Evolutionary conservation across 2,329 filamentous ascomycete species (phyloP), one percentile per base, ranked within the genome.

Genomic region (Xylariales sp.): DNA sequence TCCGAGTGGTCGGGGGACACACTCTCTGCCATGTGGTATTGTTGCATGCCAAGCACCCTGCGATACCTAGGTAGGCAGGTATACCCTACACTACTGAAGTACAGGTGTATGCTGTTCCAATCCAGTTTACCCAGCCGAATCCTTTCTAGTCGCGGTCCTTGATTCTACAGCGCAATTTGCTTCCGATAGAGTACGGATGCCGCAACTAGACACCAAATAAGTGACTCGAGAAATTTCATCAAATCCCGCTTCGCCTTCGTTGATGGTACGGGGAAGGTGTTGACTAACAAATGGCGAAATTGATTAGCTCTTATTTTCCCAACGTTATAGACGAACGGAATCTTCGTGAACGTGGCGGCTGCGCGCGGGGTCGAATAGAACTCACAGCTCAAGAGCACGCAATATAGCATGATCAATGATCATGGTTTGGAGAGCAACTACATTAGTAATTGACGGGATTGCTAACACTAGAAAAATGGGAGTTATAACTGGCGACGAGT

Each of bases 401-500:
- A 69, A 69, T 69, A 67, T 69, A 69, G 56, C 67, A 69, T 58
- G 50, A 64, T 64, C 61, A 41, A 62, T 49, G 34, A 45, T 48
- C 49, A 43, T 63, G 64, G 41, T 43, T 67, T 60, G 60, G 60
- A 60, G 60, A 61, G 41, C 64, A 58, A 64, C 46, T 48, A 58
- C 49, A 64, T 67, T 67, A 48, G 64, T 67, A 62, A 62, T 67
- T 58, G 60, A 61, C 55, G 56, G 41, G 28, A 59, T 53, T 2
- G 23, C 18, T 34, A 14, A 32, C 28, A 39, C n/a, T 53, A 52
- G 39, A 30, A 57, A 41, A 36, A 48, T 7, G 10, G 32, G 62
- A 49, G 41, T 34, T n/a, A 52, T 48, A 52, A 23, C 39, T 34
- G 32, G 36, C 8, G 14, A 52, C 45, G 12, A 41, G 10, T 23